phyloP scores from a whole-genome alignment of 306 rosid genomes.

The Trichosanthes cucumerina region DNA sequence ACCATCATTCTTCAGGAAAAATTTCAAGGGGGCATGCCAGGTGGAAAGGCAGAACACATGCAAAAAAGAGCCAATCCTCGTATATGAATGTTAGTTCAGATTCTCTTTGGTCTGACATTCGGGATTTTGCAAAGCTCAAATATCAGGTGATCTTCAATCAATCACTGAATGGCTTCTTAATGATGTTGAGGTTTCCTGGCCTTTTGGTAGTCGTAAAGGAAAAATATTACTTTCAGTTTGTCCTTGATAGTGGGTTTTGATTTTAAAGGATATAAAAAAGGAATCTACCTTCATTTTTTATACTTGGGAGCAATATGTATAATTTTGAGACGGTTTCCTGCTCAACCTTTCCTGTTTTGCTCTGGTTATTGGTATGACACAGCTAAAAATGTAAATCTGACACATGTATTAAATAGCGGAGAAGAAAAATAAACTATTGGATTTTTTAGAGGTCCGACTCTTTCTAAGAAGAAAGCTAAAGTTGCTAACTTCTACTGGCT shows the following conservation, averaged over 20 bases:
- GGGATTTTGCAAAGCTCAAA: constrained; percentile 67
- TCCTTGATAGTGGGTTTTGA: neutral
- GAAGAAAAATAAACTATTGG: neutral
- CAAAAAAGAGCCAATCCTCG: constrained; percentile 48
- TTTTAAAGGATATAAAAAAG: neutral
- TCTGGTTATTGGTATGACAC: neutral
- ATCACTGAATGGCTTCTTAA: neutral
- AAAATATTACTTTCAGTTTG: neutral
- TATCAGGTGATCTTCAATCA: constrained; percentile 50
- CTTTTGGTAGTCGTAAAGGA: neutral
- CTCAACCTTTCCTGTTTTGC: neutral
- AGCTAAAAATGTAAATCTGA: neutral
- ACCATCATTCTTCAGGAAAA: constrained; percentile 54
- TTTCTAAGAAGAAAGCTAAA: neutral
- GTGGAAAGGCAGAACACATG: constrained; percentile 62
- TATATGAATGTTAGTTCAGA: constrained; percentile 67
- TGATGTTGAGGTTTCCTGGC: neutral
- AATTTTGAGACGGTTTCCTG: neutral
- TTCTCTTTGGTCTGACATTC: constrained; percentile 69
- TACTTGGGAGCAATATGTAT: neutral
- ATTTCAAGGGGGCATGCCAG: constrained; percentile 58
- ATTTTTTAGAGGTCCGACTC: neutral
- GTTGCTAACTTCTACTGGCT: neutral
- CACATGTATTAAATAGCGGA: neutral
- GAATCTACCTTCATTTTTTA: neutral